phyloP scores from a whole-genome alignment of 495 filamentous ascomycete species.

The Geopyxis carbonaria region DNA sequence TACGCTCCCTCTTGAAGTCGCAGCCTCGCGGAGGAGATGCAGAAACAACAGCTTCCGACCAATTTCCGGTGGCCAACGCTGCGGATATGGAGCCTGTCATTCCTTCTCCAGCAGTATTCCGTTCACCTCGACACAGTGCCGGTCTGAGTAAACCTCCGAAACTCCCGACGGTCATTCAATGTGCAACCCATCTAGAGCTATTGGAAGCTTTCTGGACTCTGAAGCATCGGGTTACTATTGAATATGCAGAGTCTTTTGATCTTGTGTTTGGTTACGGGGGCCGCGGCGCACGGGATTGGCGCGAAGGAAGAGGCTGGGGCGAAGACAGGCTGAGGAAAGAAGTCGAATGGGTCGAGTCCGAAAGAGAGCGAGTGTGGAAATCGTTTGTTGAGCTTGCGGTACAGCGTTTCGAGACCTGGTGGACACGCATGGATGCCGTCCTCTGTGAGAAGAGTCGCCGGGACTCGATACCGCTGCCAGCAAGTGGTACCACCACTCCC shows the following conservation, averaged over 20 bases:
- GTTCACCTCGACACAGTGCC: not conserved
- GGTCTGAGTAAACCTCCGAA: not conserved
- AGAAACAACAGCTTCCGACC: not conserved
- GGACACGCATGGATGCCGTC: not conserved
- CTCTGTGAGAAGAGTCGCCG: not conserved
- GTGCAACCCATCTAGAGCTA: not conserved
- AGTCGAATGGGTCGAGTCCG: not conserved
- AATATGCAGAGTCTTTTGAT: constrained; percentile 8
- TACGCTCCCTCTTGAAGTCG: not conserved
- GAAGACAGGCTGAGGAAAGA: no score
- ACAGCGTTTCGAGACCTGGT: constrained; percentile 19
- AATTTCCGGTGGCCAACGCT: not conserved
- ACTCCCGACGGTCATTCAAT: not conserved
- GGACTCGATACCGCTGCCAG: not conserved
- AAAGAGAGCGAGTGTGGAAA: constrained; percentile 5
- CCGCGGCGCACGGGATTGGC: constrained; percentile 10
- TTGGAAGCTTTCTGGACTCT: not conserved
- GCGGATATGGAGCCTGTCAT: not conserved
- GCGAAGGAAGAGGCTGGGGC: not conserved
- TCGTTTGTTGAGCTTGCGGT: not conserved
- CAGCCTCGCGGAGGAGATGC: not conserved
- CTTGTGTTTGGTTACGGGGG: not conserved
- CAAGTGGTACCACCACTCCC: no score
- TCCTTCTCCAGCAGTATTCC: not conserved
- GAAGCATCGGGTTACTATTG: not conserved